Percentiles rank a stretch among this genome's conserved stretches.
Evolutionary conservation across 2,329 filamentous ascomycete species (phyloP).

Genomic region (Macroventuria anomochaeta): DNA sequence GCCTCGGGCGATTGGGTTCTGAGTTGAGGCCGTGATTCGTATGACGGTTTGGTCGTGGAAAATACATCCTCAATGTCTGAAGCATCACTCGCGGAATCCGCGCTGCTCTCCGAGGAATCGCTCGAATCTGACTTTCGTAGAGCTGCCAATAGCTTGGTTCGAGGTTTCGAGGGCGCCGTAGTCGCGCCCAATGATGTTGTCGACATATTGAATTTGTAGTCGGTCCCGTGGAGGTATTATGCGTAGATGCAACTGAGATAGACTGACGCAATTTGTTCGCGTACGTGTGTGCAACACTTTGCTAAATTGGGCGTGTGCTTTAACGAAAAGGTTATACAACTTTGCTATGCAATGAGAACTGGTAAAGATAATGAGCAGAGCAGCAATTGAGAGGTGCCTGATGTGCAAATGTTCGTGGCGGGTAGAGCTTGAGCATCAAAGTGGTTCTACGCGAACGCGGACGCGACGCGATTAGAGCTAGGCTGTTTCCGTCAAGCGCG

Average conservation of each 20-base stretch:
- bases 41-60: slow-evolving; percentile 38
- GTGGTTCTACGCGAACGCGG: slow-evolving; percentile 9
- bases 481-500: background rate
- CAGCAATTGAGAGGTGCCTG: background rate
- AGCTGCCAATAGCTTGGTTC: slow-evolving; percentile 30
- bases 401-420: slow-evolving; percentile 13
- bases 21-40: background rate
- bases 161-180: slow-evolving; percentile 17
- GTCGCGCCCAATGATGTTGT: background rate
- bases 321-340: background rate
- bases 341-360: background rate
- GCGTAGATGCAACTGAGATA: background rate
- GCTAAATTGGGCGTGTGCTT: background rate
- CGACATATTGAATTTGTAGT: background rate
- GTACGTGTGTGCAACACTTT: background rate
- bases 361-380: background rate
- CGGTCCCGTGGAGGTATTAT: background rate
- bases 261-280: background rate
- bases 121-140: slow-evolving; percentile 25
- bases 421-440: slow-evolving; percentile 19
- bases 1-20: slow-evolving; percentile 20
- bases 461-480: slow-evolving; percentile 11
- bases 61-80: slow-evolving; percentile 30
- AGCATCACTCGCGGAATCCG: slow-evolving; percentile 45
- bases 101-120: slow-evolving; percentile 50